phyloP scores from a whole-genome alignment of 306 rosid species.

The Lupinus albus region DNA sequence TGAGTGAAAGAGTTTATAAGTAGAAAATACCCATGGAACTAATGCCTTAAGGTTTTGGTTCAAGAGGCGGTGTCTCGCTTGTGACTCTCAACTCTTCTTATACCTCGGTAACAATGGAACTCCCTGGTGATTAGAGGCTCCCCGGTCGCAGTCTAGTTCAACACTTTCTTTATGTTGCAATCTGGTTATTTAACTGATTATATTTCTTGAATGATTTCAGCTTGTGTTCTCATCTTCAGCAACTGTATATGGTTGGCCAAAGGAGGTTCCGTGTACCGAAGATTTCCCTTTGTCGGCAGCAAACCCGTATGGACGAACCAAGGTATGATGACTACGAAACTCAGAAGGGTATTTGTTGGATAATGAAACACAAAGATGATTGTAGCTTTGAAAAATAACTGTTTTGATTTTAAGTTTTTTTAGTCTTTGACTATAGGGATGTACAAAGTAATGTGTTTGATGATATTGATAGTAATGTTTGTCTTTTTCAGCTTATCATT shows the following conservation, averaged over 20 bases:
- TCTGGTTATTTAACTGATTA: slow-evolving; percentile 35
- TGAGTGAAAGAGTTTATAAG: too few relatives aligned
- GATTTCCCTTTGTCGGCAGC: slow-evolving; percentile 83
- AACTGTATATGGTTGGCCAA: slow-evolving; percentile 98
- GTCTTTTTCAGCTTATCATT: slow-evolving; percentile 70
- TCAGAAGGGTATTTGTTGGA: background rate
- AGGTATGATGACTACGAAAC: slow-evolving; percentile 55
- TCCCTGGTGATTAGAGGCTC: too few relatives aligned
- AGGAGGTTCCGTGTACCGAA: slow-evolving; percentile 98
- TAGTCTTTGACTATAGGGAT: background rate
- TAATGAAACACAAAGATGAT: background rate
- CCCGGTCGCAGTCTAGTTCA: too few relatives aligned
- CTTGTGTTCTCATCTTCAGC: slow-evolving; percentile 99
- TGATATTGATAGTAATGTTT: slow-evolving; percentile 11
- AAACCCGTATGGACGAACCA: slow-evolving; percentile 95
- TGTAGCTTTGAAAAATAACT: slow-evolving; percentile 1
- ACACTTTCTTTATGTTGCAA: slow-evolving; percentile 18
- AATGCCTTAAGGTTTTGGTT: too few relatives aligned
- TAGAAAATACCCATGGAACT: too few relatives aligned
- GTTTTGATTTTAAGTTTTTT: slow-evolving; percentile 1
- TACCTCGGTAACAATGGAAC: too few relatives aligned
- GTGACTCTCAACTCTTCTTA: too few relatives aligned
- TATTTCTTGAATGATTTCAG: slow-evolving; percentile 58
- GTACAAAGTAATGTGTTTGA: slow-evolving; percentile 11
- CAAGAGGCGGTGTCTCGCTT: too few relatives aligned